Evolutionary conservation across 805 yeast species (phyloP).

Genomic region (Lipomyces spencermartinsiae): DNA sequence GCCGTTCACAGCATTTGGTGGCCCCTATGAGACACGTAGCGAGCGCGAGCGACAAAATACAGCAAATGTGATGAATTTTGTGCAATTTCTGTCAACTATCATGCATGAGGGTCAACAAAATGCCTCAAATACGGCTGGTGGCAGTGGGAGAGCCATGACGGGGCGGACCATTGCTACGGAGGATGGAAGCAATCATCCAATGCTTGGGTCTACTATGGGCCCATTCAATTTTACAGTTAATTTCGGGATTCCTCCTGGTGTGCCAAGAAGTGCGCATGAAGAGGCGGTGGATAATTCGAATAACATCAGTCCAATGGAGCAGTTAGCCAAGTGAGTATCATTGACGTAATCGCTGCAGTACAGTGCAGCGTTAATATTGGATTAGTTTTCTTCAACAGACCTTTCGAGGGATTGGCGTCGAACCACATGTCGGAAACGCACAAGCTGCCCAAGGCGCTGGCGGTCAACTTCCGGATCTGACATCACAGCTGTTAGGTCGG

Average conservation of each 20-base stretch:
- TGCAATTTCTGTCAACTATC: conserved; percentile 21
- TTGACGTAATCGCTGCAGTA: neutral
- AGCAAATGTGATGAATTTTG: conserved; percentile 23
- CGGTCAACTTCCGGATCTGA: conserved; percentile 3
- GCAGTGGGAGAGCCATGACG: neutral
- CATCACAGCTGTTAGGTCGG: conserved; percentile 19
- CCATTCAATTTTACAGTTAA: conserved; percentile 3
- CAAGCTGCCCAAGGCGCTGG: neutral
- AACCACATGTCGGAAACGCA: neutral
- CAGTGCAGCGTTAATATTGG: neutral
- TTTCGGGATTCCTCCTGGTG: neutral
- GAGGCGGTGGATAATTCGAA: conserved; percentile 4
- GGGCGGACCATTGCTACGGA: neutral
- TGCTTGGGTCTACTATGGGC: neutral
- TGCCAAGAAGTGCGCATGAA: neutral
- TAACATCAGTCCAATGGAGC: conserved; percentile 27
- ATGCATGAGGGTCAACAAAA: conserved; percentile 12
- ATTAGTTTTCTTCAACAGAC: conserved; percentile 35
- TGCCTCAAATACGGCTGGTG: neutral
- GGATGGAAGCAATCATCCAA: neutral
- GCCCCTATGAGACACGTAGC: neutral
- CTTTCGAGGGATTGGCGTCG: conserved; percentile 19
- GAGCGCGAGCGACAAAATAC: conserved; percentile 20
- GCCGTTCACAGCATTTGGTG: conserved; percentile 5
- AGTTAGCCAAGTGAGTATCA: conserved; percentile 19